These are phyloP conservation scores for Quercus lobata DNA, from an alignment of 331 rosid genomes.

Conservation along the genomic window DNA sequence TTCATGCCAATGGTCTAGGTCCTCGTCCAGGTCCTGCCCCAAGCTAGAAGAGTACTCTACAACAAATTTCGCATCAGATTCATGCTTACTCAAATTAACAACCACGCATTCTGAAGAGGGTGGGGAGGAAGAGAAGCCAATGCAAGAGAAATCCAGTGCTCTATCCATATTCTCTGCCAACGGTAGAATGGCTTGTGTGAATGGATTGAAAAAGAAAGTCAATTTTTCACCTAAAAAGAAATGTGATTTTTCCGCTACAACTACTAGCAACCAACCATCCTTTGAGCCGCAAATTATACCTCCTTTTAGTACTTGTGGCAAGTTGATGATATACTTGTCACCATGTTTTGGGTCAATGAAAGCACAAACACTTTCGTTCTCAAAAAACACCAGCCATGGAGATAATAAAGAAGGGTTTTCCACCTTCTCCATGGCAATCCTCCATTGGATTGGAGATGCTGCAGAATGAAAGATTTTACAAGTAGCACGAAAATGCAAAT, in stretches of 20 bases:
- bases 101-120: neutral
- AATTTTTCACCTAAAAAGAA: too few relatives aligned
- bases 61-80: too few relatives aligned
- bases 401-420: neutral
- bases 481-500: too few relatives aligned
- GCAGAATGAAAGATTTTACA: too few relatives aligned
- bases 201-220: neutral
- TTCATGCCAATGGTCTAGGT: neutral
- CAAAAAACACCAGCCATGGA: neutral
- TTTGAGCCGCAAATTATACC: neutral
- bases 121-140: neutral
- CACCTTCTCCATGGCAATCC: too few relatives aligned
- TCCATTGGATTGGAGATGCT: too few relatives aligned
- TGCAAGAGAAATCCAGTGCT: neutral
- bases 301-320: neutral
- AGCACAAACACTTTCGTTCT: neutral
- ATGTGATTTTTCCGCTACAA: neutral
- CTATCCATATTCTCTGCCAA: neutral
- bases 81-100: neutral
- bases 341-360: neutral
- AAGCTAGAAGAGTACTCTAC: neutral
- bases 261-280: constrained; percentile 1
- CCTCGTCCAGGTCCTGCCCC: too few relatives aligned
- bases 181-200: neutral
- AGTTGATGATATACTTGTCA: too few relatives aligned